A percentile compares a stretch with the other conserved stretches of the same genome.
phyloP scores from a whole-genome alignment of 805 yeast genomes.

The Candida jianshihensis region DNA sequence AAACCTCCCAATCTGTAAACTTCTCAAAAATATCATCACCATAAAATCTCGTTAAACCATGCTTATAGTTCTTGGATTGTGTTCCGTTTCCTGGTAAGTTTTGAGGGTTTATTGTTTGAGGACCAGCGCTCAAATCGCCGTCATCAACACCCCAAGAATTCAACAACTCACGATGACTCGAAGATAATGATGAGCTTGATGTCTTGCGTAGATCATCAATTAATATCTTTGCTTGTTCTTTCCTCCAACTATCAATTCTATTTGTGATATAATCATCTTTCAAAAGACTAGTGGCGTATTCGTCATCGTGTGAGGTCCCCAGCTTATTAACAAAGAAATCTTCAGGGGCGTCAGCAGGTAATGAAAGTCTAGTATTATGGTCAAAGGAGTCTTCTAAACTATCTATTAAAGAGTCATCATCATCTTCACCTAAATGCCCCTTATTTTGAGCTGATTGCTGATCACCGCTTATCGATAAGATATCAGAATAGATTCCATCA shows the following conservation, averaged over 20 bases:
- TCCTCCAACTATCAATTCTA: conserved; percentile 23
- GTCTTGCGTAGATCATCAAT: conserved; percentile 15
- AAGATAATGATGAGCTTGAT: conserved; percentile 1
- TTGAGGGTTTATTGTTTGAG: too few relatives aligned
- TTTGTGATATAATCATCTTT: conserved; percentile 17
- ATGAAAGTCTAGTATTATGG: conserved; percentile 7
- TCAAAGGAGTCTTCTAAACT: conserved; percentile 12
- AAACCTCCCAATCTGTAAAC: conserved; percentile 17
- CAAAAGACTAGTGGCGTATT: conserved; percentile 5
- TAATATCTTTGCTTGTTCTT: conserved; percentile 20
- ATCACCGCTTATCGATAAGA: conserved; percentile 10
- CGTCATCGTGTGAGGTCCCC: conserved; percentile 4
- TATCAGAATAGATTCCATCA: conserved; percentile 5
- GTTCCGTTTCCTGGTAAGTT: too few relatives aligned
- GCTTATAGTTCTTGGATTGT: background rate
- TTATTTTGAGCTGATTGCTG: conserved; percentile 3
- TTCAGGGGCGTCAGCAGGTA: conserved; percentile 14
- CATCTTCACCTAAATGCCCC: conserved; percentile 21
- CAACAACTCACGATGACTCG: conserved; percentile 16
- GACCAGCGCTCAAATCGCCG: conserved; percentile 6
- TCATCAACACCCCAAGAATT: conserved; percentile 30
- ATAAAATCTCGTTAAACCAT: conserved; percentile 16
- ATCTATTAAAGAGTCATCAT: conserved; percentile 22
- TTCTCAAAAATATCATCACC: conserved; percentile 21
- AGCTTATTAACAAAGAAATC: conserved; percentile 6